These are phyloP conservation scores for Lentinus brumalis DNA, from an alignment of 768 basidiomycete species.

Conservation along the genomic window DNA sequence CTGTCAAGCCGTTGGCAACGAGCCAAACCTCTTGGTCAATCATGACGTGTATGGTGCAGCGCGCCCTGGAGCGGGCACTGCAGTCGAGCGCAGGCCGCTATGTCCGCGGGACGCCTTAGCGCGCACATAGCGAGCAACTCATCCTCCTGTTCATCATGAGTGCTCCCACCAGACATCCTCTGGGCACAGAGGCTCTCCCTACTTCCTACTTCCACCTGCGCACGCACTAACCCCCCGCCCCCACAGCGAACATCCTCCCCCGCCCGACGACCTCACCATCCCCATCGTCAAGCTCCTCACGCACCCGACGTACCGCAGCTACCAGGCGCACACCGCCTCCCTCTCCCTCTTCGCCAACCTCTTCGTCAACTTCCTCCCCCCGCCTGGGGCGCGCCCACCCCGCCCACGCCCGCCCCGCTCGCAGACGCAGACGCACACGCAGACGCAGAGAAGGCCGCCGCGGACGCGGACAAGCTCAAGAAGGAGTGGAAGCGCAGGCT, in stretches of 20 bases:
- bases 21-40: too few relatives aligned
- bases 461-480: conserved; percentile 42
- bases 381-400: conserved; percentile 62
- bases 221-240: too few relatives aligned
- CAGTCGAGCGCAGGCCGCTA: too few relatives aligned
- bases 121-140: too few relatives aligned
- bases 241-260: conserved; percentile 74
- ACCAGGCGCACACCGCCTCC: conserved; percentile 70
- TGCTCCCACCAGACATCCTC: too few relatives aligned
- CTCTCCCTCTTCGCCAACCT: conserved; percentile 76
- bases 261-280: conserved; percentile 68
- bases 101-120: too few relatives aligned
- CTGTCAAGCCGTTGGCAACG: too few relatives aligned
- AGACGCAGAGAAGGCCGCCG: conserved; percentile 4
- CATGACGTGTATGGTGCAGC: too few relatives aligned
- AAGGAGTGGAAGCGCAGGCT: conserved; percentile 68
- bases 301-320: conserved; percentile 71
- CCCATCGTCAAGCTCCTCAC: conserved; percentile 82
- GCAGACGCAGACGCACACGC: conserved; percentile 30
- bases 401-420: conserved; percentile 43
- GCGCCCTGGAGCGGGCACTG: too few relatives aligned
- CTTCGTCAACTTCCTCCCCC: conserved; percentile 80
- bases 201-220: too few relatives aligned
- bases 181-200: too few relatives aligned
- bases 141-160: too few relatives aligned